phyloP scores from a whole-genome alignment of 2,329 filamentous ascomycete species.

The Cytospora schulzeri region DNA sequence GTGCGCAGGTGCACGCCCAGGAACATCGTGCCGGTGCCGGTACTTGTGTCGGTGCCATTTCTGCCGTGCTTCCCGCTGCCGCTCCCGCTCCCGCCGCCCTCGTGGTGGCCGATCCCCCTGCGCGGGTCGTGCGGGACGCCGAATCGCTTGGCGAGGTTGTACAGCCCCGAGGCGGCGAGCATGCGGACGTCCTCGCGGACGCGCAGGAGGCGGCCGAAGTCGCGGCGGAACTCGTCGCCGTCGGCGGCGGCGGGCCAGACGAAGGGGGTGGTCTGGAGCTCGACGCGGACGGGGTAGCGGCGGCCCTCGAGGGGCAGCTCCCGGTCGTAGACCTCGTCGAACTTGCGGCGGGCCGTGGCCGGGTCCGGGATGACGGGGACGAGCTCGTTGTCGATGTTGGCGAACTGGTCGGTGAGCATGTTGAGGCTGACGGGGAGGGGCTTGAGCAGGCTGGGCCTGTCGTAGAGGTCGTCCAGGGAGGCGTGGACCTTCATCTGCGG shows the following conservation, averaged over 20 bases:
- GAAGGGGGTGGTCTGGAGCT: constrained; percentile 35
- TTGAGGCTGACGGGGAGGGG: constrained; percentile 33
- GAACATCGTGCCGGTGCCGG: constrained; percentile 31
- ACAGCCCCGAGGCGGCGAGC: constrained; percentile 40
- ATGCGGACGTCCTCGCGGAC: constrained; percentile 38
- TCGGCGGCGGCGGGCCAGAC: constrained; percentile 38
- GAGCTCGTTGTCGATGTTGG: constrained; percentile 24
- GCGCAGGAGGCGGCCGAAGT: constrained; percentile 45
- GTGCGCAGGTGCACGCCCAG: constrained; percentile 42
- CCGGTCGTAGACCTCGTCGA: constrained; percentile 34
- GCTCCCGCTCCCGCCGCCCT: constrained; percentile 16
- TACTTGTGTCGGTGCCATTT: constrained; percentile 4
- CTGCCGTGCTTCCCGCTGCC: no score
- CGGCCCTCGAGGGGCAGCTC: constrained; percentile 34
- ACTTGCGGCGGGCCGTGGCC: constrained; percentile 28
- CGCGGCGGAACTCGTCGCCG: constrained; percentile 33
- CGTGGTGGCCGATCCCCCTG: constrained; percentile 27
- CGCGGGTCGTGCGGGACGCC: constrained; percentile 34
- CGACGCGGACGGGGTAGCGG: constrained; percentile 38
- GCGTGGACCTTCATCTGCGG: constrained; percentile 41
- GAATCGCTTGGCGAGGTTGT: constrained; percentile 36
- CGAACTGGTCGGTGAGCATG: constrained; percentile 28
- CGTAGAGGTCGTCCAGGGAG: constrained; percentile 40
- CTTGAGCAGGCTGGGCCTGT: constrained; percentile 36
- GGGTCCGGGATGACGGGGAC: constrained; percentile 35